Evolutionary conservation across 164 flowering plant genomes (phyloP).

Genomic region (Magnolia changhungtana): DNA sequence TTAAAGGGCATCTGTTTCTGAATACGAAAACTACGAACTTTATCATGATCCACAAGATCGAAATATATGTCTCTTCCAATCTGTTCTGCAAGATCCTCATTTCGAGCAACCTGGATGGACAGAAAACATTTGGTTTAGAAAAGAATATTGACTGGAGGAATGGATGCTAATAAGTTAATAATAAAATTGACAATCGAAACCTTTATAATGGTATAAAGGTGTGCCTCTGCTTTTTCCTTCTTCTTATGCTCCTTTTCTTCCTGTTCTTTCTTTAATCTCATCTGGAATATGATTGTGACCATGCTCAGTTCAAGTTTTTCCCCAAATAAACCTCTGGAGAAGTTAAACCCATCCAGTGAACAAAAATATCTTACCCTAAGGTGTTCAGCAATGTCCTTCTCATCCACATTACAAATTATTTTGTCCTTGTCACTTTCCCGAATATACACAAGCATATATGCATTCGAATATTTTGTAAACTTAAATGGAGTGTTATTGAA

Average conservation of each 20-base stretch:
- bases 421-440: conserved; percentile 60
- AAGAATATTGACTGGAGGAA: neutral
- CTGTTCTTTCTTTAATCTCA: conserved; percentile 84
- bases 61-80: conserved; percentile 77
- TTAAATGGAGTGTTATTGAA: conserved; percentile 80
- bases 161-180: neutral
- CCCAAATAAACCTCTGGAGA: neutral
- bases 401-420: conserved; percentile 38
- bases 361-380: conserved; percentile 51
- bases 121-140: conserved; percentile 1
- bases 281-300: conserved; percentile 31
- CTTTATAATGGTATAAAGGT: conserved; percentile 79
- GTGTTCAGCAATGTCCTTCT: conserved; percentile 85
- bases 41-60: conserved; percentile 88
- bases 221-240: conserved; percentile 85
- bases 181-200: conserved; percentile 25
- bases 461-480: conserved; percentile 80
- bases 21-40: conserved; percentile 73
- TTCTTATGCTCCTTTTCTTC: conserved; percentile 87
- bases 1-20: conserved; percentile 65
- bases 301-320: conserved; percentile 6
- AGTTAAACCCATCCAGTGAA: neutral
- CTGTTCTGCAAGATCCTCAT: conserved; percentile 73
- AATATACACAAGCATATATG: conserved; percentile 64
- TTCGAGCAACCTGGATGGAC: conserved; percentile 58